Conservation (phyloP, 768 basidiomycete species). For the Melanogaster broomeanus region DNA sequence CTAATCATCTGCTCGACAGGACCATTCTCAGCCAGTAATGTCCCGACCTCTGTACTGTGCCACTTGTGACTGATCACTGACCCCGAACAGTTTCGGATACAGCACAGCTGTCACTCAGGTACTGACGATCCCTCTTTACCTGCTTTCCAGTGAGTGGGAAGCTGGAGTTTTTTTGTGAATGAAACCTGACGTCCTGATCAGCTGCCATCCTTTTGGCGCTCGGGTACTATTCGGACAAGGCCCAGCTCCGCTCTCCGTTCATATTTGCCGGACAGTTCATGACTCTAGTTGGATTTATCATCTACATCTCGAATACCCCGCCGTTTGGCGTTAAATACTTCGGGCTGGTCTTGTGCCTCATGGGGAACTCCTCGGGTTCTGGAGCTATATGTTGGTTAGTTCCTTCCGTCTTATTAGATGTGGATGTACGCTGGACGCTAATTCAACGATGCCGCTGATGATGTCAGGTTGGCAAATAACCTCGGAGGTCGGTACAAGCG, state of each 20-base stretch:
- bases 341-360: slow-evolving; percentile 64
- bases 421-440: not conserved
- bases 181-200: slow-evolving; percentile 17
- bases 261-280: too few species aligned
- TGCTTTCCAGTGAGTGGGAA: slow-evolving; percentile 53
- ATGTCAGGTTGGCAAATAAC: not conserved
- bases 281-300: too few species aligned
- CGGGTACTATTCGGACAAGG: slow-evolving; percentile 56
- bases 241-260: slow-evolving; percentile 53
- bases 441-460: not conserved
- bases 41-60: slow-evolving; percentile 25
- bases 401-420: too few species aligned
- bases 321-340: slow-evolving; percentile 64
- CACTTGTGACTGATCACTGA: too few species aligned
- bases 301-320: slow-evolving; percentile 54
- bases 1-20: slow-evolving; percentile 25
- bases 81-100: too few species aligned
- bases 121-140: slow-evolving; percentile 64
- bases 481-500: slow-evolving; percentile 39
- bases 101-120: slow-evolving; percentile 54
- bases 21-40: slow-evolving; percentile 54
- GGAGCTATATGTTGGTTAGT: slow-evolving; percentile 59
- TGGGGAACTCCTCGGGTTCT: slow-evolving; percentile 61
- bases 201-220: slow-evolving; percentile 50
- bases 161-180: not conserved